Conservation (phyloP, 768 basidiomycete species). For the Leccinum ochraceum region DNA sequence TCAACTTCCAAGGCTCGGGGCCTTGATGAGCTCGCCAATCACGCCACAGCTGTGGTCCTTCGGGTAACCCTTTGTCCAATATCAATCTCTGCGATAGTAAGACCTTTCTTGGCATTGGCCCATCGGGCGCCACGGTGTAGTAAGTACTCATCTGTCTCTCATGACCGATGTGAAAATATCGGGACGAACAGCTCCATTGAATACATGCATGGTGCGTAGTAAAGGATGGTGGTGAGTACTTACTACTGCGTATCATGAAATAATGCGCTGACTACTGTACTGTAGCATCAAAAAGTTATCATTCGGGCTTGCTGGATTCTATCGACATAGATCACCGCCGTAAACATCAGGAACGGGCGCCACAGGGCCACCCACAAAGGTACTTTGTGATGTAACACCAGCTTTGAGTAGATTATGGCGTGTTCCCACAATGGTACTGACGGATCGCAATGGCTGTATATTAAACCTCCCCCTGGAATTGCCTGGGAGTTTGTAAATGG, state of each 20-base stretch:
- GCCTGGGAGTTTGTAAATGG: slow-evolving; percentile 44
- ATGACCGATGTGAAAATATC: not conserved
- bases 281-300: not conserved
- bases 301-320: not conserved
- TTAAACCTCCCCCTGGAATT: slow-evolving; percentile 42
- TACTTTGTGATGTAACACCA: not conserved
- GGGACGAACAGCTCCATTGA: not conserved
- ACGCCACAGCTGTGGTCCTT: not conserved
- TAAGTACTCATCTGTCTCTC: not conserved
- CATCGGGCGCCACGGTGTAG: not conserved
- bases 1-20: not conserved
- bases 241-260: not conserved
- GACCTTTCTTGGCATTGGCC: not conserved
- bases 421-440: not conserved
- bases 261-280: not conserved
- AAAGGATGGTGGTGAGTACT: not conserved
- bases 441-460: not conserved
- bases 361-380: not conserved
- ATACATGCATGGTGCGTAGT: not conserved
- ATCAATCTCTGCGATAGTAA: not conserved
- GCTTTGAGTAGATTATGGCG: not conserved
- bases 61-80: not conserved
- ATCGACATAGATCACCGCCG: not conserved
- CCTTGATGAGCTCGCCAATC: not conserved
- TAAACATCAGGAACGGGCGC: not conserved